Base-by-base conservation (phyloP, 495 filamentous ascomycete species). In the Neurospora sp. region DNA sequence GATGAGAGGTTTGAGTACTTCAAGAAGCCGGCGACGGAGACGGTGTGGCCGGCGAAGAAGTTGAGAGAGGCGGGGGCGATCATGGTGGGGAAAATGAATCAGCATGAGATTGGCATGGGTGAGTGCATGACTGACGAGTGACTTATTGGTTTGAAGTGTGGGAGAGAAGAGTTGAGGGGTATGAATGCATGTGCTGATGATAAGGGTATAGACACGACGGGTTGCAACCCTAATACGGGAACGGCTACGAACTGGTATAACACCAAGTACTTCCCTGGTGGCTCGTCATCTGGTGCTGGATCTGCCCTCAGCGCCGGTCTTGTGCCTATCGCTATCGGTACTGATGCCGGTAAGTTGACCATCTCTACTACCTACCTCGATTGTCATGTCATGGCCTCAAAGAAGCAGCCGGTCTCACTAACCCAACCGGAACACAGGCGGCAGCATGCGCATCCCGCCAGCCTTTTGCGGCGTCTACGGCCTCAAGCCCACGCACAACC, bases 401-500 rank as follows among this genome's bases (percentile, higher is more conserved):
- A 40, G 40, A 16, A 38, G 18, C 38, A 35, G 16, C 41, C 11
- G 20, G 12, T 70, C 44, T 66, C 16, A 40, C 40, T 40, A 40
- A 40, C n/a, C 16, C 14, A 44, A 18, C 16, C 41, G 14, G 7
- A 44, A 7, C 27, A 12, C n/a, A 76, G 79, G 95, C 31, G 95
- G 95, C 69, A 93, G 90, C 71, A 89, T 97, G 71, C 88, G 95
- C 11, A 88, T 97, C 70, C 95, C 95, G 0, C 83, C 92, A 1
- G 87, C 89, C 35, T 97, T 92, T 82, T 96, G 93, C 79, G 95
- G 95, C 40, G 82, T 94, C 22, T 98, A 91, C 83, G 95, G 95
- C 14, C 87, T 98, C 41, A 98, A 98, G 78, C 88, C 94, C 1
- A 91, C 88, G 4, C 91, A 96, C 75, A 87, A 90, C 76, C 89